A percentile compares a stretch with the other conserved stretches of the same genome.
Evolutionary conservation across 352 stramenopile species (phyloP).

Genomic region (Phytophthora lateralis): DNA sequence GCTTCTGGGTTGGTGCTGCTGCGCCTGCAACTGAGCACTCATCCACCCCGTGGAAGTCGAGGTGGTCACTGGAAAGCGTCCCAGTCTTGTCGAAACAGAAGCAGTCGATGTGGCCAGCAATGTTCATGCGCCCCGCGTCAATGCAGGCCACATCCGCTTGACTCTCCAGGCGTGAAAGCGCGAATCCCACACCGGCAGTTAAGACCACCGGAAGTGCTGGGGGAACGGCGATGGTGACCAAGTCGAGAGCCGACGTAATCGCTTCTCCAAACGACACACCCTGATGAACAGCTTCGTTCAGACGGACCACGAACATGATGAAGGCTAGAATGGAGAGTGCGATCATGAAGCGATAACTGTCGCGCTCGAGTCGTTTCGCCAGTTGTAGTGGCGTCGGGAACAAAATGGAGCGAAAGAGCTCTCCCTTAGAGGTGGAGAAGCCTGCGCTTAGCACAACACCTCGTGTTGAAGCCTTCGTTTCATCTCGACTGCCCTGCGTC

Average conservation of each 20-base stretch:
- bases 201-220: slow-evolving; percentile 69
- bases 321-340: slow-evolving; percentile 60
- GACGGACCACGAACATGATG: slow-evolving; percentile 59
- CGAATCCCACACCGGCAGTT: slow-evolving; percentile 68
- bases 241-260: slow-evolving; percentile 55
- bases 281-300: slow-evolving; percentile 41
- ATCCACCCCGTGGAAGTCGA: slow-evolving; percentile 79
- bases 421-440: slow-evolving; percentile 72
- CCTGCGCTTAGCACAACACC: slow-evolving; percentile 68
- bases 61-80: slow-evolving; percentile 71
- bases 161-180: slow-evolving; percentile 52
- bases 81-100: slow-evolving; percentile 90
- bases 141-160: slow-evolving; percentile 70
- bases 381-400: slow-evolving; percentile 65
- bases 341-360: slow-evolving; percentile 75
- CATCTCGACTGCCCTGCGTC: slow-evolving; percentile 28
- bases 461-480: slow-evolving; percentile 38
- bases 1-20: slow-evolving; percentile 17
- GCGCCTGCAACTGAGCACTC: slow-evolving; percentile 41
- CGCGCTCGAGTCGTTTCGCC: slow-evolving; percentile 56
- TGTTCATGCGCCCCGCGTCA: slow-evolving; percentile 72
- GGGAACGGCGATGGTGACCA: slow-evolving; percentile 71
- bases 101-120: slow-evolving; percentile 69
- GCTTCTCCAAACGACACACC: slow-evolving; percentile 33
- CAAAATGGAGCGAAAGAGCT: slow-evolving; percentile 75